phyloP scores from a whole-genome alignment of 1,139 yeast species.

The Geotrichum klebahnii region DNA sequence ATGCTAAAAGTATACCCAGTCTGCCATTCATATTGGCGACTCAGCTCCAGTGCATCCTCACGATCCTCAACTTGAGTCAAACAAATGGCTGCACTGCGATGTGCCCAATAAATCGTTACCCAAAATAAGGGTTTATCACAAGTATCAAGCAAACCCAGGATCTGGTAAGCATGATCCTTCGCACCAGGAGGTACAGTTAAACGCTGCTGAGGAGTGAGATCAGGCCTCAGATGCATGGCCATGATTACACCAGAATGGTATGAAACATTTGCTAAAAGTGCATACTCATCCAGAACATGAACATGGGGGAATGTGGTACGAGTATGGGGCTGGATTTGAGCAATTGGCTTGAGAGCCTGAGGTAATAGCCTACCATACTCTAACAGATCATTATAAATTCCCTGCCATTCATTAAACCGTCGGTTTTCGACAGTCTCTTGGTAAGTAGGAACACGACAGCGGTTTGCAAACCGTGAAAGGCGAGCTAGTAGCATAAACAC shows the following conservation, averaged over 20 bases:
- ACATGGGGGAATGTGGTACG: slow-evolving; percentile 8
- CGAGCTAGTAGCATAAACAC: slow-evolving; percentile 15
- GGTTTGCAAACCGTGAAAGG: slow-evolving; percentile 12
- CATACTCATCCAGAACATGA: slow-evolving; percentile 15
- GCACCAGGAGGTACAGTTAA: slow-evolving; percentile 17
- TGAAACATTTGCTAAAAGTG: slow-evolving; percentile 12
- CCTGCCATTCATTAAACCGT: slow-evolving; percentile 15
- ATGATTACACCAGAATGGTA: slow-evolving; percentile 19
- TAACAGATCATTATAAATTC: slow-evolving; percentile 13
- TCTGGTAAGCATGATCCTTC: slow-evolving; percentile 17
- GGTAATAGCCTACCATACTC: slow-evolving; percentile 19
- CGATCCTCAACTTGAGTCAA: slow-evolving; percentile 16
- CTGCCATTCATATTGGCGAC: slow-evolving; percentile 22
- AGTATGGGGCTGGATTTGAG: slow-evolving; percentile 7
- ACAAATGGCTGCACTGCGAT: slow-evolving; percentile 18
- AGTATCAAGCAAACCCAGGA: slow-evolving; percentile 17
- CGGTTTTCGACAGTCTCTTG: slow-evolving; percentile 11
- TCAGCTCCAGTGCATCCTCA: slow-evolving; percentile 18
- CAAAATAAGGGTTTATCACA: slow-evolving; percentile 18
- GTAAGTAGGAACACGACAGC: slow-evolving; percentile 12
- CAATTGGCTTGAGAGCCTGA: slow-evolving; percentile 18
- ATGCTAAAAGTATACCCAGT: slow-evolving; percentile 19
- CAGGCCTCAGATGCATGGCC: slow-evolving; percentile 12
- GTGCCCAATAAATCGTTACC: slow-evolving; percentile 20
- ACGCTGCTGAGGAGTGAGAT: slow-evolving; percentile 9